Base-by-base conservation (phyloP, 257 asterid genomes). In the Solanum peruvianum region DNA sequence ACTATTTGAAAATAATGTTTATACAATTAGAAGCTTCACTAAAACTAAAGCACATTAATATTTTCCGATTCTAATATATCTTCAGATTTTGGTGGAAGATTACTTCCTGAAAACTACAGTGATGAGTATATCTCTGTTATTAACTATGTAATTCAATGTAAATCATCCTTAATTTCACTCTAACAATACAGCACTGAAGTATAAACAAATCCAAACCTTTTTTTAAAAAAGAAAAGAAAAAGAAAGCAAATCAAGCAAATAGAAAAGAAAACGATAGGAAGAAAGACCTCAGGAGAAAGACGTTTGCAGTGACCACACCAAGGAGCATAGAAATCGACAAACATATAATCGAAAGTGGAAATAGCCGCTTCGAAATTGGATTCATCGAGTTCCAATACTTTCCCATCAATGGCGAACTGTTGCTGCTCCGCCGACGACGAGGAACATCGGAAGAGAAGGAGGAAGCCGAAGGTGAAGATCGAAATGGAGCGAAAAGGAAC, bases 231-330 rank as follows among this genome's bases (percentile, higher is more conserved):
- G n/a, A 9, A 37, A 27, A 9, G 5, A 62, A 37, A 37, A 37
- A 37, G 35, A 33, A 37, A 13, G 31, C 10, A 9, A 18, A 78
- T 27, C 4, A 76, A 75, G 35, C 35, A 69, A n/a, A 23, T 39
- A 2, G 42, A 41, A 37, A 25, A 77, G 11, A 31, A 27, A 13
- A 27, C 44, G 47, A 82, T 27, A 86, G 42, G 15, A 21, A 71
- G 21, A 21, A 18, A 15, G 88, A 97, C 99, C 99, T 97, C 98
- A 10, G 99, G 99, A 64, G 98, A 89, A 31, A 97, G 97, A 71
- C 94, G 96, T 94, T 93, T 95, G 96, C 99, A 97, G 94, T 94
- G 99, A 80, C 97, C 96, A 87, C 99, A 97, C 99, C 99, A 94
- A 52, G 98, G 95, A 89, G 98, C 99, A 84, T 95, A 94, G 86